These are phyloP conservation scores for Hyaloperonospora arabidopsidis DNA, from an alignment of 352 stramenopile species.

Conservation along the genomic window DNA sequence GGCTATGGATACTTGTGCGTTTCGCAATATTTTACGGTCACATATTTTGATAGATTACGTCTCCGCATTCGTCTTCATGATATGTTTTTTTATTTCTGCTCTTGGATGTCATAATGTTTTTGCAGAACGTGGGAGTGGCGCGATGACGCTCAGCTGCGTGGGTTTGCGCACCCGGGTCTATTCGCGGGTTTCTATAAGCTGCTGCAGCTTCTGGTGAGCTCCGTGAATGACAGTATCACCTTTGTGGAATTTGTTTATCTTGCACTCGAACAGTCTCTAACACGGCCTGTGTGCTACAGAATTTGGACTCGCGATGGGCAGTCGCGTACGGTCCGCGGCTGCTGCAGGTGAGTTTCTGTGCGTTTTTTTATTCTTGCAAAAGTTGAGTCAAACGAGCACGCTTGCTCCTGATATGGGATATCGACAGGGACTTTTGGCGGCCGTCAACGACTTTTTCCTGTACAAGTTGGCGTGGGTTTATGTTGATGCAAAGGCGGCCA, in stretches of 20 bases:
- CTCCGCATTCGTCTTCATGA: neutral
- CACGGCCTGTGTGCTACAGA: slow-evolving; percentile 18
- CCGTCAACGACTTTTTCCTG: slow-evolving; percentile 62
- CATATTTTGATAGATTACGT: neutral
- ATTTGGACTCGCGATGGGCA: slow-evolving; percentile 74
- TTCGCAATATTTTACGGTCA: neutral
- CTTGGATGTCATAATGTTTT: neutral
- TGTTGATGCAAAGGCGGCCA: slow-evolving; percentile 54
- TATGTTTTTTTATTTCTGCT: neutral
- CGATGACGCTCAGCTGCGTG: slow-evolving; percentile 52
- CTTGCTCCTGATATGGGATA: neutral
- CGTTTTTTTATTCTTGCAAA: neutral
- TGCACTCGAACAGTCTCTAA: neutral
- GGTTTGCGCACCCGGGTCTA: slow-evolving; percentile 67
- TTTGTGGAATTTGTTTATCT: neutral
- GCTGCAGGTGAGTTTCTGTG: slow-evolving; percentile 49
- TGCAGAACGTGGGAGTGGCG: slow-evolving; percentile 85
- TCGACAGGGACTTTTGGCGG: slow-evolving; percentile 46
- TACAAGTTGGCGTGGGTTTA: slow-evolving; percentile 60
- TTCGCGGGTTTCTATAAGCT: slow-evolving; percentile 79
- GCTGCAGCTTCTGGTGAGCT: slow-evolving; percentile 46
- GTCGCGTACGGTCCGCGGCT: slow-evolving; percentile 72
- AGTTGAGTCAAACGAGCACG: neutral
- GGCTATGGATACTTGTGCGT: slow-evolving; percentile 74
- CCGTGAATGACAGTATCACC: neutral